A percentile compares a stretch with the other conserved stretches of the same genome.
These are phyloP conservation scores for Puccinia sorghi DNA, from an alignment of 1,284 basidiomycete genomes.

Conservation along the genomic window DNA sequence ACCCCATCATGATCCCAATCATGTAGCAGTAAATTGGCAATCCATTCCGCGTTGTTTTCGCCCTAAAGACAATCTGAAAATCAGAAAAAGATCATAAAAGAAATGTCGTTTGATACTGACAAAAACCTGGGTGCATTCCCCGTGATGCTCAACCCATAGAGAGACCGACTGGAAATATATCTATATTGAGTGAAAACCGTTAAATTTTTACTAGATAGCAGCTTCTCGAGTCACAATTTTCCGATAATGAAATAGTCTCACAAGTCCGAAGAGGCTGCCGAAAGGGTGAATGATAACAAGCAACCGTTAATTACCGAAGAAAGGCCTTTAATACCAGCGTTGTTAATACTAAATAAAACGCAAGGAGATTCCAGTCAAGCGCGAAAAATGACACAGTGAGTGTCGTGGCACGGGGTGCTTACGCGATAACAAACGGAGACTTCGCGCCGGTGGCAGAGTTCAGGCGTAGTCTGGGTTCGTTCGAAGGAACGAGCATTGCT, in stretches of 20 bases:
- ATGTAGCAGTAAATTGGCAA: conserved; percentile 46
- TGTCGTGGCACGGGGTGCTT: not conserved
- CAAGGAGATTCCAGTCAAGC: not conserved
- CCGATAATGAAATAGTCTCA: not conserved
- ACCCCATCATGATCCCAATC: conserved; percentile 46
- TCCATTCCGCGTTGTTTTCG: conserved; percentile 34
- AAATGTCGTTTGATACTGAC: not conserved
- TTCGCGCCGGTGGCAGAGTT: conserved; percentile 33
- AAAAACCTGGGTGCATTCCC: conserved; percentile 48
- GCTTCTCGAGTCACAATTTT: not conserved
- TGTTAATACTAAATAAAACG: conserved; percentile 33
- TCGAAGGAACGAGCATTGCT: conserved; percentile 48
- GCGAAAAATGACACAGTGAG: not conserved
- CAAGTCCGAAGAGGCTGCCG: conserved; percentile 50
- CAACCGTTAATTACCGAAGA: conserved; percentile 42
- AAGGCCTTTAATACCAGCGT: conserved; percentile 50
- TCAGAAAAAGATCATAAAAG: not conserved
- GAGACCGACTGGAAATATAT: conserved; percentile 48
- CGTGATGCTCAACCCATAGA: conserved; percentile 47
- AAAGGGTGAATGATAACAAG: conserved; percentile 38
- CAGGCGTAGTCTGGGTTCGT: conserved; percentile 42
- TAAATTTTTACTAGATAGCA: not conserved
- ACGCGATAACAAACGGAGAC: conserved; percentile 50
- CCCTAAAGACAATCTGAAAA: not conserved
- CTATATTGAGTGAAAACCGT: not conserved